A percentile compares a stretch with the other conserved stretches of the same genome.
phyloP scores from a whole-genome alignment of 768 basidiomycete genomes.

The Lactifluus volemus region DNA sequence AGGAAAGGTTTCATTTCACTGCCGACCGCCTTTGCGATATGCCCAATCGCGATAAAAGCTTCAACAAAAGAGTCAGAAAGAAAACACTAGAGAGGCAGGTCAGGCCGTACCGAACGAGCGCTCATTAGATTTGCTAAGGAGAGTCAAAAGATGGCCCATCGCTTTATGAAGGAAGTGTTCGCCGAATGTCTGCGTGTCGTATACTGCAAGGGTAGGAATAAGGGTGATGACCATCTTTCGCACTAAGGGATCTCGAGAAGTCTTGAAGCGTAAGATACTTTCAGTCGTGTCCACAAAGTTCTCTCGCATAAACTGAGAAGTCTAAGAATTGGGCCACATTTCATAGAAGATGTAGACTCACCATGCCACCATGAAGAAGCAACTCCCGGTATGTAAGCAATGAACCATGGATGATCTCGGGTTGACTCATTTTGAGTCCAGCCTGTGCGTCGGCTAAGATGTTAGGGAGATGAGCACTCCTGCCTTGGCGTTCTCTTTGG shows the following conservation, averaged over 20 bases:
- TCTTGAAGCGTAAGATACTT: slow-evolving; percentile 79
- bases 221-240: slow-evolving; percentile 93
- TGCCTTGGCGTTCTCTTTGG: slow-evolving; percentile 57
- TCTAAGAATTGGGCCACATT: background rate
- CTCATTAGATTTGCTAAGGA: slow-evolving; percentile 84
- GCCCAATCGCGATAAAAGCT: slow-evolving; percentile 97
- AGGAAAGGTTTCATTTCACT: slow-evolving; percentile 96
- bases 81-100: background rate
- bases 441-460: slow-evolving; percentile 85
- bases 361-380: slow-evolving; percentile 89
- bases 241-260: slow-evolving; percentile 79
- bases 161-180: slow-evolving; percentile 87
- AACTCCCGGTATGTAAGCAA: slow-evolving; percentile 87
- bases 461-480: slow-evolving; percentile 59
- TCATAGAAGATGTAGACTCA: slow-evolving; percentile 30
- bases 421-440: slow-evolving; percentile 68
- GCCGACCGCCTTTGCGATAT: slow-evolving; percentile 83
- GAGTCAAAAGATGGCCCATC: slow-evolving; percentile 85
- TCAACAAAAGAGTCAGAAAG: slow-evolving; percentile 4
- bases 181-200: slow-evolving; percentile 88
- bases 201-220: slow-evolving; percentile 89
- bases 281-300: slow-evolving; percentile 83
- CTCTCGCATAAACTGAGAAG: slow-evolving; percentile 73
- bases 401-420: slow-evolving; percentile 90
- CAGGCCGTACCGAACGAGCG: slow-evolving; percentile 67